phyloP scores from a whole-genome alignment of 192 early-diverging fungal species.

The Coemansia pectinata region DNA sequence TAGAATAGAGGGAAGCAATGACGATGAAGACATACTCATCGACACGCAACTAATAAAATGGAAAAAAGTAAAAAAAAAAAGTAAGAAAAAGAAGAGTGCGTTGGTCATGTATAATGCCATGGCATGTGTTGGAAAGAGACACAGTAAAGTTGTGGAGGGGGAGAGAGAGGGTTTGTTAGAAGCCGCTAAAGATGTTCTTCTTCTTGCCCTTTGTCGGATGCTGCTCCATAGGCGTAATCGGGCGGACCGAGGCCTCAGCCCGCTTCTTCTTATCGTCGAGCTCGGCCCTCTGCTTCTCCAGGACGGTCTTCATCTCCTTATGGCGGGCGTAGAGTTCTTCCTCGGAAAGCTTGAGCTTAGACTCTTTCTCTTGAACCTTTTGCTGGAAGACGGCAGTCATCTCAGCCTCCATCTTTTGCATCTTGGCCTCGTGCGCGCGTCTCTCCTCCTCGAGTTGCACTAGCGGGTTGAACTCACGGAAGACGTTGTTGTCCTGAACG shows the following conservation, averaged over 20 bases:
- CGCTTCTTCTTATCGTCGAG: slow-evolving; percentile 95
- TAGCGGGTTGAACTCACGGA: slow-evolving; percentile 76
- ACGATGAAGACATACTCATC: slow-evolving; percentile 5
- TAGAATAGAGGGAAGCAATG: slow-evolving; percentile 8
- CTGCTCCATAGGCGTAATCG: slow-evolving; percentile 54
- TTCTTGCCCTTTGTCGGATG: slow-evolving; percentile 55
- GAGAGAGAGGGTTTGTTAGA: slow-evolving; percentile 21
- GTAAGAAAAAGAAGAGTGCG: neutral
- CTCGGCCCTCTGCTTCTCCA: slow-evolving; percentile 91
- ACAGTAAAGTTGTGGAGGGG: neutral
- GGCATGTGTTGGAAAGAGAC: slow-evolving; percentile 1
- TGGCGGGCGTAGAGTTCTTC: slow-evolving; percentile 96
- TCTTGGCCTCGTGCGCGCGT: slow-evolving; percentile 87
- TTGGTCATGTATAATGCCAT: slow-evolving; percentile 9
- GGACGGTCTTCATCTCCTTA: slow-evolving; percentile 96
- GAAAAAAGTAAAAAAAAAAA: neutral
- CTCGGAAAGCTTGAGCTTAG: slow-evolving; percentile 96
- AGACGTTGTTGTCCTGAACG: slow-evolving; percentile 77
- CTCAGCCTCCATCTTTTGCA: slow-evolving; percentile 98
- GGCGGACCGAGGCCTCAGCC: slow-evolving; percentile 61
- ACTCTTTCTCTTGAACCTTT: slow-evolving; percentile 98
- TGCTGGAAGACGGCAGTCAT: slow-evolving; percentile 99
- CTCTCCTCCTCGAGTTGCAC: slow-evolving; percentile 91
- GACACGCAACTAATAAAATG: neutral
- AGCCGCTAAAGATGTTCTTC: slow-evolving; percentile 57